Conservation (phyloP, 345 rosid species). For the Sonneratia alba region DNA sequence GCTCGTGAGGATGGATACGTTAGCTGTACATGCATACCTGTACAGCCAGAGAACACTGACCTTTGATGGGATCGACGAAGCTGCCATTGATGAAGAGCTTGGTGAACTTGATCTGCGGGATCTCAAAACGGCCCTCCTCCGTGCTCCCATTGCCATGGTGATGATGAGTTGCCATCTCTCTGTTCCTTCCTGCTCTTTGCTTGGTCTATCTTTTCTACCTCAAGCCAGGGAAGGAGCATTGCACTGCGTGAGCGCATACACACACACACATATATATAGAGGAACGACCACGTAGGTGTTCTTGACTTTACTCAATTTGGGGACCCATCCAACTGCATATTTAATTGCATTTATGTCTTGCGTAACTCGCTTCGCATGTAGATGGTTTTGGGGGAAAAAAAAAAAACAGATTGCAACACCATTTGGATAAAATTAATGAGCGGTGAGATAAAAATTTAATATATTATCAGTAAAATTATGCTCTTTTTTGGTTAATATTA, state of each 20-base stretch:
- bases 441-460: no score
- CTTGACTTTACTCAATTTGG: no score
- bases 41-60: constrained; percentile 13
- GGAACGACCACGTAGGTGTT: no score
- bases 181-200: neutral
- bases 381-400: no score
- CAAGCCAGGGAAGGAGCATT: neutral
- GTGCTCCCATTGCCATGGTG: constrained; percentile 23
- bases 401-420: no score
- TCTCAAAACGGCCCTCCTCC: constrained; percentile 9
- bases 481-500: no score
- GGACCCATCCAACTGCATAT: no score
- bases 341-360: no score
- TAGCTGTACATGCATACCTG: neutral
- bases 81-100: constrained; percentile 64
- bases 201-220: neutral
- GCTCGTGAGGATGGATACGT: neutral
- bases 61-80: constrained; percentile 53
- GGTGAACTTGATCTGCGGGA: constrained; percentile 51
- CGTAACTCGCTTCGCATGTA: no score
- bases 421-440: no score
- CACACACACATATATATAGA: neutral
- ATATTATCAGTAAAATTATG: no score
- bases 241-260: no score
- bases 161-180: constrained; percentile 25